These are phyloP conservation scores for Beauveria scarabaeidicola DNA, from an alignment of 2,329 filamentous ascomycete genomes.

Conservation along the genomic window DNA sequence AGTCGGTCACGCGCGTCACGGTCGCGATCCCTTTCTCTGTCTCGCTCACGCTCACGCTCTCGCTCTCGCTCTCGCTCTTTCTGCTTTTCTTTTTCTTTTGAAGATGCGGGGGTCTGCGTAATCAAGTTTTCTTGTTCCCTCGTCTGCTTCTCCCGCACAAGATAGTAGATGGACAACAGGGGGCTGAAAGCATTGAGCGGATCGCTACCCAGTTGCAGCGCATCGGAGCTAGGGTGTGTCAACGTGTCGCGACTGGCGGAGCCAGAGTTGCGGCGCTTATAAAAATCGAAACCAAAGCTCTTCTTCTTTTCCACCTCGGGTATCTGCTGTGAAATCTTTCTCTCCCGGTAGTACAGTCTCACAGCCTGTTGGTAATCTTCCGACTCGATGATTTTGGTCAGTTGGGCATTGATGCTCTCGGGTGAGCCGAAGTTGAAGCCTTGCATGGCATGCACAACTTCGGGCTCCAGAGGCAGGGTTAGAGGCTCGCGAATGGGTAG, in stretches of 20 bases:
- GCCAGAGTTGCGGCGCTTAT: constrained; percentile 78
- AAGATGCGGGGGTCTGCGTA: constrained; percentile 38
- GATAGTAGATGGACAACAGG: constrained; percentile 85
- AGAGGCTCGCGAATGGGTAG: constrained; percentile 76
- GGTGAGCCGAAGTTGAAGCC: constrained; percentile 93
- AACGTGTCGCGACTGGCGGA: constrained; percentile 82
- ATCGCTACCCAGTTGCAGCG: constrained; percentile 71
- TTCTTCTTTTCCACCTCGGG: constrained; percentile 73
- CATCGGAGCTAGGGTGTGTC: constrained; percentile 74
- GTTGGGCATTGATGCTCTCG: constrained; percentile 71
- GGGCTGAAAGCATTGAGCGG: constrained; percentile 91
- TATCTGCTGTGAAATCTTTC: constrained; percentile 46
- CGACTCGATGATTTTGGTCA: constrained; percentile 81
- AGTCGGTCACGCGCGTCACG: constrained; percentile 1
- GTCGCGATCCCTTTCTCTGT: constrained; percentile 28
- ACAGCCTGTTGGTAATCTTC: constrained; percentile 88
- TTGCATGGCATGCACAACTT: constrained; percentile 87
- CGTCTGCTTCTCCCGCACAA: constrained; percentile 91
- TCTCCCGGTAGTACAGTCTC: constrained; percentile 60
- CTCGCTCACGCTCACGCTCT: constrained; percentile 16
- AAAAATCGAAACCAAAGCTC: constrained; percentile 89
- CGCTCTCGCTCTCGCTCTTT: constrained; percentile 21
- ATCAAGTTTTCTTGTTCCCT: constrained; percentile 48
- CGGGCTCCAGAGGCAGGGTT: constrained; percentile 72
- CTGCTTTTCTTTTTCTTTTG: constrained; percentile 24